Conservation (phyloP, 495 filamentous ascomycete genomes). For the Penicillium riverlandense region DNA sequence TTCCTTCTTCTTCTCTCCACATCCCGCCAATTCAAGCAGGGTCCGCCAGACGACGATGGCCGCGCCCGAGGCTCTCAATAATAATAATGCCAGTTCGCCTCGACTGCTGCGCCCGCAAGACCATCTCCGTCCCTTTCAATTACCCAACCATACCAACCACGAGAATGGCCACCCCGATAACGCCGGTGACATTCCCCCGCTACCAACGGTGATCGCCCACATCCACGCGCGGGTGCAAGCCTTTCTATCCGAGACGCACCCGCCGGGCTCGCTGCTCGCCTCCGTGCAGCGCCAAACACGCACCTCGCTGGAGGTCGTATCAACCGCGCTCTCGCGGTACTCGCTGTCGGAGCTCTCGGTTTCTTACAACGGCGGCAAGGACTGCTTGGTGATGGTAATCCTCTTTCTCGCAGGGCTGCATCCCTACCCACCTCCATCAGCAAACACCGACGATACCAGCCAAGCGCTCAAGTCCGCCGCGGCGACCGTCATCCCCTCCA, state of each 20-base stretch:
- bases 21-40: slow-evolving; percentile 2
- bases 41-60: slow-evolving; percentile 1
- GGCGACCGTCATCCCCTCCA: slow-evolving; percentile 53
- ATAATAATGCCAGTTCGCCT: background rate
- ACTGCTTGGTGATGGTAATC: slow-evolving; percentile 91
- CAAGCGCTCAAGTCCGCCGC: slow-evolving; percentile 7
- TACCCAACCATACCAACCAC: slow-evolving; percentile 1
- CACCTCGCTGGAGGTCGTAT: slow-evolving; percentile 61
- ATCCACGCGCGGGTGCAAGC: slow-evolving; percentile 57
- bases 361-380: slow-evolving; percentile 97
- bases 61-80: background rate
- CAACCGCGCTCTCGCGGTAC: slow-evolving; percentile 64
- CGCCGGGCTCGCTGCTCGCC: slow-evolving; percentile 47
- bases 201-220: slow-evolving; percentile 45
- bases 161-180: background rate
- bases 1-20: slow-evolving; percentile 7
- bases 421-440: slow-evolving; percentile 9
- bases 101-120: slow-evolving; percentile 3
- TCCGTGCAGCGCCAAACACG: slow-evolving; percentile 67
- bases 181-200: slow-evolving; percentile 10
- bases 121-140: slow-evolving; percentile 13
- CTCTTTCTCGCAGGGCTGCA: slow-evolving; percentile 70
- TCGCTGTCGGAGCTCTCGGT: slow-evolving; percentile 72
- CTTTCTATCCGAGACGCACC: slow-evolving; percentile 59
- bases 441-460: slow-evolving; percentile 6